A percentile compares a stretch with the other conserved stretches of the same genome.
phyloP scores from a whole-genome alignment of 805 yeast genomes.

The Pichia exigua region DNA sequence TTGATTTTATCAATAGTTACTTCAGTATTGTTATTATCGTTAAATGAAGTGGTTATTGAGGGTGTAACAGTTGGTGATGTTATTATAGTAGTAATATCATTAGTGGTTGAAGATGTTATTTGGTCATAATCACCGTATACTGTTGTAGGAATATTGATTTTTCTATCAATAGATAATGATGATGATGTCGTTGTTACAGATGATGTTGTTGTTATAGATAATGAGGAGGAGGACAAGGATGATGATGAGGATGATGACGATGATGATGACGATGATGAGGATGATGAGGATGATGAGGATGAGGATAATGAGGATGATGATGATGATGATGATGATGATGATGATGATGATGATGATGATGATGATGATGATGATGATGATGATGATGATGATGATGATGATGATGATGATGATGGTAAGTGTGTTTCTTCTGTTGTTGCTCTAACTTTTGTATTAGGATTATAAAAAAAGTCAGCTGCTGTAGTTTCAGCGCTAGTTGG shows the following conservation, averaged over 20 bases:
- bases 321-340: not conserved
- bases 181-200: too few species aligned
- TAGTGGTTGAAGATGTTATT: not conserved
- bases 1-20: not conserved
- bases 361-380: slow-evolving; percentile 2
- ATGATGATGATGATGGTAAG: not conserved
- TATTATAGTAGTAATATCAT: not conserved
- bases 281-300: not conserved
- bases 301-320: not conserved
- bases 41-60: not conserved
- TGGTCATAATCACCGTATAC: too few species aligned
- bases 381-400: not conserved
- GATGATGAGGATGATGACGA: not conserved
- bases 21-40: not conserved
- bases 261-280: slow-evolving; percentile 2
- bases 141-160: too few species aligned
- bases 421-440: not conserved
- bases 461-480: not conserved
- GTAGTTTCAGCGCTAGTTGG: not conserved
- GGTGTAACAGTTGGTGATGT: not conserved
- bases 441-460: too few species aligned
- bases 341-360: not conserved
- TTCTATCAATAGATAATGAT: too few species aligned
- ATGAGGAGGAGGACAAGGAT: not conserved
- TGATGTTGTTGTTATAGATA: not conserved